Percentiles rank a stretch among this genome's conserved stretches.
phyloP scores from a whole-genome alignment of 768 basidiomycete genomes.

The Candolleomyces eurysporus region DNA sequence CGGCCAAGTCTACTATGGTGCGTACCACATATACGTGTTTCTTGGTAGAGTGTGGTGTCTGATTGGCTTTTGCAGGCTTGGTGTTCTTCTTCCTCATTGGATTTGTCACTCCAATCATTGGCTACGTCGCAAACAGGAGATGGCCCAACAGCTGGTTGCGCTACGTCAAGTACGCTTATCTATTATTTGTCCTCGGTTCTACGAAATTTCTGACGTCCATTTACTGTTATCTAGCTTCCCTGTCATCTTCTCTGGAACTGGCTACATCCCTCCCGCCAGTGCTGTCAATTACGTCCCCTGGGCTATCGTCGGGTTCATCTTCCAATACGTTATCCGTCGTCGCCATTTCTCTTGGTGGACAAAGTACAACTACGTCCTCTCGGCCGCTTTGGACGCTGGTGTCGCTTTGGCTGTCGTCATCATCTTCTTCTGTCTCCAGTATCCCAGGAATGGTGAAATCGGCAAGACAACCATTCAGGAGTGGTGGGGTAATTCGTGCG shows the following conservation, averaged over 20 bases:
- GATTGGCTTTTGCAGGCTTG: constrained; percentile 2
- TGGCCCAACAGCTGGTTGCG: constrained; percentile 64
- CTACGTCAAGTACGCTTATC: constrained; percentile 56
- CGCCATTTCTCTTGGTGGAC: constrained; percentile 67
- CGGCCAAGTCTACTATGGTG: constrained; percentile 59
- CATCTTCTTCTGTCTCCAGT: constrained; percentile 65
- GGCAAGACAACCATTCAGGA: constrained; percentile 47
- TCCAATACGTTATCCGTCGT: constrained; percentile 60
- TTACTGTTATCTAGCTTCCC: constrained; percentile 35
- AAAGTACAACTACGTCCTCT: constrained; percentile 71
- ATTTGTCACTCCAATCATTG: constrained; percentile 53
- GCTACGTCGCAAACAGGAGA: constrained; percentile 51
- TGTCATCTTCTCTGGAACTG: constrained; percentile 60
- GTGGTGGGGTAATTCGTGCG: constrained; percentile 74
- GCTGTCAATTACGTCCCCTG: constrained; percentile 70
- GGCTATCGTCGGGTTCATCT: constrained; percentile 63
- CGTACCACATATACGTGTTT: constrained; percentile 3
- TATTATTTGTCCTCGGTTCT: neutral
- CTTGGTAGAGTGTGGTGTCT: neutral
- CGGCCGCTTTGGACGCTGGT: constrained; percentile 72
- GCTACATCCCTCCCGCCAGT: constrained; percentile 61
- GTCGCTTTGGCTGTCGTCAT: constrained; percentile 53
- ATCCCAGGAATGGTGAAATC: constrained; percentile 59
- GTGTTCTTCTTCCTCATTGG: constrained; percentile 75
- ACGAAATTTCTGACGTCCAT: neutral